phyloP scores from a whole-genome alignment of 768 basidiomycete genomes.

The Panus rudis region DNA sequence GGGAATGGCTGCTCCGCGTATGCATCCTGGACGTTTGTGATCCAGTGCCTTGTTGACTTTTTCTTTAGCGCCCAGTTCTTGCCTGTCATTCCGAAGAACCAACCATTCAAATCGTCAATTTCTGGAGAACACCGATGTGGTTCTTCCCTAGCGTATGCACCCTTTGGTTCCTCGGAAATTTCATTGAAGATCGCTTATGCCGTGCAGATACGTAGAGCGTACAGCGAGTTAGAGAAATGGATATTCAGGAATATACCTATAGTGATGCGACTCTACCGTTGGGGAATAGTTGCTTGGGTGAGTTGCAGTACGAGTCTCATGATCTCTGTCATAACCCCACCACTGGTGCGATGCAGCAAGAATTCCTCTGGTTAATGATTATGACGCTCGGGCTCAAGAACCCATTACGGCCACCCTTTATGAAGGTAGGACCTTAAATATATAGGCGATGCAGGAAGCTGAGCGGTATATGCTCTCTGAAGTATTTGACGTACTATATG shows the following conservation, averaged over 20 bases:
- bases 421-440: not conserved
- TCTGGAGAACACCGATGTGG: slow-evolving; percentile 24
- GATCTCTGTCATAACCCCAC: not conserved
- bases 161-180: no score
- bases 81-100: slow-evolving; percentile 17
- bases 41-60: not conserved
- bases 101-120: slow-evolving; percentile 21
- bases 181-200: no score
- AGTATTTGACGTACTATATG: no score
- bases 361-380: no score
- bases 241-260: slow-evolving; percentile 12
- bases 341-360: not conserved
- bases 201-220: no score
- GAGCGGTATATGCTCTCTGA: no score
- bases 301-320: slow-evolving; percentile 1
- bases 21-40: not conserved
- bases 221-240: no score
- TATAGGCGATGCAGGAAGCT: no score
- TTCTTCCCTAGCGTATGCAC: slow-evolving; percentile 15
- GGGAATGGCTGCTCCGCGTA: slow-evolving; percentile 26
- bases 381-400: no score
- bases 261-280: slow-evolving; percentile 4
- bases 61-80: slow-evolving; percentile 21
- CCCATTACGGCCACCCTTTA: no score
- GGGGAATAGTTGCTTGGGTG: slow-evolving; percentile 8